These are phyloP conservation scores for Calendula officinalis DNA, from an alignment of 129 eudicot genomes.

Conservation along the genomic window DNA sequence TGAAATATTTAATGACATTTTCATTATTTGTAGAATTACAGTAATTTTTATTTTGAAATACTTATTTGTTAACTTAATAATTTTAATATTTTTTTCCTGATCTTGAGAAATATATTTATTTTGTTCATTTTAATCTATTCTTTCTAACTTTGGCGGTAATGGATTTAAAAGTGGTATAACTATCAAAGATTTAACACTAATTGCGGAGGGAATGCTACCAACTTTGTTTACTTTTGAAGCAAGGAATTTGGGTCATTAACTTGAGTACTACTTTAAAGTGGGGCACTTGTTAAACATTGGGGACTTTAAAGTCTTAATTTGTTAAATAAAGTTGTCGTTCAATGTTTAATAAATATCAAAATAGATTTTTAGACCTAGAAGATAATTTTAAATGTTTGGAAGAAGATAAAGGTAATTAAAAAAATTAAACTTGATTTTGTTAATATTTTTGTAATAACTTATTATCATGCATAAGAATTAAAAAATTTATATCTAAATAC, in stretches of 20 bases:
- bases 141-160: slow-evolving; percentile 33
- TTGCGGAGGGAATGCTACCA: slow-evolving; percentile 20
- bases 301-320: background rate
- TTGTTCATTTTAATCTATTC: background rate
- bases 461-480: no score
- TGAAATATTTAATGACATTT: no score
- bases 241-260: slow-evolving; percentile 30
- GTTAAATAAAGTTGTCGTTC: background rate
- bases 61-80: background rate
- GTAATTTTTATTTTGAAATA: no score
- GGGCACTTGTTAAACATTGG: slow-evolving; percentile 21
- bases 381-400: no score
- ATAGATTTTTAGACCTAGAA: no score
- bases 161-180: background rate
- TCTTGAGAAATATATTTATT: background rate
- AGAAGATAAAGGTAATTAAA: no score
- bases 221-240: slow-evolving; percentile 33
- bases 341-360: background rate
- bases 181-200: slow-evolving; percentile 17
- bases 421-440: no score
- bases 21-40: no score
- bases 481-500: no score
- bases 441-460: no score
- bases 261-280: slow-evolving; percentile 21
- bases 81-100: no score